A percentile compares a stretch with the other conserved stretches of the same genome.
These are phyloP conservation scores for Beauveria pseudobassiana DNA, from an alignment of 2,329 filamentous ascomycete genomes.

Conservation along the genomic window DNA sequence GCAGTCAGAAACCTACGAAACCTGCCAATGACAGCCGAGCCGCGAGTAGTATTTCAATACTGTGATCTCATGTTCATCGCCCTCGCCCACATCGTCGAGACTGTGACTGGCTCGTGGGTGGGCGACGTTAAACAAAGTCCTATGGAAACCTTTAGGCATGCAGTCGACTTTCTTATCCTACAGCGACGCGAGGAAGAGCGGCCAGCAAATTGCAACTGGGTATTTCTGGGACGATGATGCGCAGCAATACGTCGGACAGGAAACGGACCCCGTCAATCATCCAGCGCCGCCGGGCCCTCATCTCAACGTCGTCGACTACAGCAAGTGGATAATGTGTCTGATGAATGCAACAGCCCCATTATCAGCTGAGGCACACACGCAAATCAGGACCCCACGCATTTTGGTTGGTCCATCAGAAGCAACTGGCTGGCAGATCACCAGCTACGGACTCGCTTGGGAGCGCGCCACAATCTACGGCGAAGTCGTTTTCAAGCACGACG, in stretches of 20 bases:
- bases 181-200: not conserved
- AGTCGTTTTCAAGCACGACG: slow-evolving; percentile 14
- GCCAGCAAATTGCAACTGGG: not conserved
- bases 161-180: slow-evolving; percentile 14
- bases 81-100: slow-evolving; percentile 33
- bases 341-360: slow-evolving; percentile 19
- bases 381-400: not conserved
- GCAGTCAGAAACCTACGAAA: slow-evolving; percentile 24
- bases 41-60: slow-evolving; percentile 35
- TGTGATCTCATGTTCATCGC: slow-evolving; percentile 38
- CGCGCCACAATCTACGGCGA: slow-evolving; percentile 14
- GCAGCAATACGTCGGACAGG: slow-evolving; percentile 15
- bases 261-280: slow-evolving; percentile 18
- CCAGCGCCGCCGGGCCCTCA: slow-evolving; percentile 28
- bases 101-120: slow-evolving; percentile 23
- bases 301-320: slow-evolving; percentile 39
- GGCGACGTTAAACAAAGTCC: slow-evolving; percentile 25
- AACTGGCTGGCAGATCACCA: slow-evolving; percentile 3
- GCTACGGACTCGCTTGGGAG: slow-evolving; percentile 16
- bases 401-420: not conserved
- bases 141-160: slow-evolving; percentile 26
- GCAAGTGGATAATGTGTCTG: slow-evolving; percentile 37
- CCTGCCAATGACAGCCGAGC: slow-evolving; percentile 31
- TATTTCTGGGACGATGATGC: slow-evolving; percentile 7
- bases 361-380: not conserved